Conservation (phyloP, 192 early-diverging fungal species). For the Coemansia sp. region DNA sequence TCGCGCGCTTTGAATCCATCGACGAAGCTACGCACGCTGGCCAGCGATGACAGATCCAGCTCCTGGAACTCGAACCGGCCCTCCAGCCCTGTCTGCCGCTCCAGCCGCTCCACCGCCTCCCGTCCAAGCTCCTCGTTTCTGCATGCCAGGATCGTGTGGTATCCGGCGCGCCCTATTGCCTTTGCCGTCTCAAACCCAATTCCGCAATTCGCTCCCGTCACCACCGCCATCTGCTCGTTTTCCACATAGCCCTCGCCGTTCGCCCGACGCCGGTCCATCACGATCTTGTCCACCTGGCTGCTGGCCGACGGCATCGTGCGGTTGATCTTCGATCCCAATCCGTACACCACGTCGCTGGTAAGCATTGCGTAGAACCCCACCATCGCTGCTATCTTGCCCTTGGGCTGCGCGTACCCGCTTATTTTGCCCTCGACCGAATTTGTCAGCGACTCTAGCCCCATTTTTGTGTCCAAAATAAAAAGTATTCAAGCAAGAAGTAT, state of each 20-base stretch:
- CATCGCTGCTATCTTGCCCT: neutral
- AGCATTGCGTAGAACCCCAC: constrained; percentile 18
- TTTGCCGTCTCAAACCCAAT: constrained; percentile 63
- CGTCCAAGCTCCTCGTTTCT: constrained; percentile 17
- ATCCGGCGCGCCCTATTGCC: constrained; percentile 59
- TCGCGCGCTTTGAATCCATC: constrained; percentile 31
- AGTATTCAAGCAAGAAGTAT: neutral
- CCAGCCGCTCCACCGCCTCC: constrained; percentile 41
- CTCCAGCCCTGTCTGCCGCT: constrained; percentile 43
- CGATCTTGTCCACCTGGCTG: constrained; percentile 37
- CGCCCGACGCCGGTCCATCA: constrained; percentile 17
- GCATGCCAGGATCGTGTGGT: constrained; percentile 54
- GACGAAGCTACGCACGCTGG: constrained; percentile 44
- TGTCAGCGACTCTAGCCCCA: constrained; percentile 26
- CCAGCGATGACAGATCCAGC: constrained; percentile 58
- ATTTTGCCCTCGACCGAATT: constrained; percentile 29
- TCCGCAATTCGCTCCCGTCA: constrained; percentile 63
- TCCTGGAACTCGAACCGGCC: constrained; percentile 36
- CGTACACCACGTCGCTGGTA: constrained; percentile 28
- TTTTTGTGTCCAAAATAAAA: constrained; percentile 10
- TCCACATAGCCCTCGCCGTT: neutral
- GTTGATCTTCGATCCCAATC: constrained; percentile 32
- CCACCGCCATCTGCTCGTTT: constrained; percentile 37
- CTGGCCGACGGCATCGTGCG: constrained; percentile 17
- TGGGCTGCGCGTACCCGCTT: constrained; percentile 2